Evolutionary conservation across 371 early-diverging fungal genomes (phyloP).

Genomic region (Cokeromyces recurvatus): DNA sequence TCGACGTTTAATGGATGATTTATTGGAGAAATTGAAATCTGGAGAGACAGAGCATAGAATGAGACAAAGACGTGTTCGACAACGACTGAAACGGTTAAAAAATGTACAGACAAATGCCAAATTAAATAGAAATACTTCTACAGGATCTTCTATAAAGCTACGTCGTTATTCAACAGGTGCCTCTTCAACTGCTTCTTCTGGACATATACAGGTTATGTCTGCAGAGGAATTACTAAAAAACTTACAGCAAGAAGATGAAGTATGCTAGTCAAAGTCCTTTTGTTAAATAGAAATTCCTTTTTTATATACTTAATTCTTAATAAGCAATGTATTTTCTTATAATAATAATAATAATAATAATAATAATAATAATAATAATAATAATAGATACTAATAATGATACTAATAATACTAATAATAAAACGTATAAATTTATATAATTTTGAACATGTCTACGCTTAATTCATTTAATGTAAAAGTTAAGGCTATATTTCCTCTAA

Average conservation of each 20-base stretch:
- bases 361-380: too few relatives aligned
- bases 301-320: too few relatives aligned
- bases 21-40: conserved; percentile 33
- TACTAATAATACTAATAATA: too few relatives aligned
- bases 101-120: background rate
- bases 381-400: too few relatives aligned
- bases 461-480: too few relatives aligned
- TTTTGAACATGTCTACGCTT: too few relatives aligned
- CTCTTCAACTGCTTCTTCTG: conserved; percentile 2
- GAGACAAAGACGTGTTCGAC: conserved; percentile 22
- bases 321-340: too few relatives aligned
- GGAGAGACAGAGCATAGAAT: conserved; percentile 27
- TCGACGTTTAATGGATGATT: conserved; percentile 41
- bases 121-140: background rate
- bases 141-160: background rate
- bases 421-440: too few relatives aligned
- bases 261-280: too few relatives aligned
- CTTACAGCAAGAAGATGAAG: conserved; percentile 17
- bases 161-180: background rate
- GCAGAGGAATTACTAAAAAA: conserved; percentile 19
- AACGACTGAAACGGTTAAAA: conserved; percentile 3
- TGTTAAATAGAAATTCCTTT: too few relatives aligned
- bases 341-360: too few relatives aligned
- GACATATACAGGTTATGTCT: conserved; percentile 12
- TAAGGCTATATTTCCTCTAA: too few relatives aligned